These are phyloP conservation scores for Macrophomina tecta DNA, from an alignment of 2,329 filamentous ascomycete species.

Conservation along the genomic window DNA sequence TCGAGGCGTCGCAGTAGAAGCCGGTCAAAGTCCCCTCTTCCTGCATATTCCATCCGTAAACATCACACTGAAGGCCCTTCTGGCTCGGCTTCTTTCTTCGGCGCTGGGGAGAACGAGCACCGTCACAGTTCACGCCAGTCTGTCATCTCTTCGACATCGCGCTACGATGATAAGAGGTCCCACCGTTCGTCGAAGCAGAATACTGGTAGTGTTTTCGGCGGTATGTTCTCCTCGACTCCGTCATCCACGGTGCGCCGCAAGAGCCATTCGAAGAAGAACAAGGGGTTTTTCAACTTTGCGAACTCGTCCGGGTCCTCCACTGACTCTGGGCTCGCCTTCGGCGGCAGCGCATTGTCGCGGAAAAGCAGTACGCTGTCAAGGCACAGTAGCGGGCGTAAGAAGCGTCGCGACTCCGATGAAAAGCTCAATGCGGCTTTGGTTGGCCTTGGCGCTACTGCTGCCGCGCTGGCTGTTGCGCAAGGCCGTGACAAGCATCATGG, in stretches of 20 bases:
- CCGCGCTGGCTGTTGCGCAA: conserved; percentile 54
- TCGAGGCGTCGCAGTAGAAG: conserved; percentile 38
- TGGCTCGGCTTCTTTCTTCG: conserved; percentile 27
- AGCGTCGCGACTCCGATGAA: conserved; percentile 51
- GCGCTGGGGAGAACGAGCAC: conserved; percentile 15
- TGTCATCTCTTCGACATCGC: conserved; percentile 7
- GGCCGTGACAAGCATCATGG: conserved; percentile 37
- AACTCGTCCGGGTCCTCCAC: conserved; percentile 55
- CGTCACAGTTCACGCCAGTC: conserved; percentile 16
- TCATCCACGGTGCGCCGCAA: conserved; percentile 36
- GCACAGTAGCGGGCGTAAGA: conserved; percentile 35
- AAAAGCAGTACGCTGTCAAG: conserved; percentile 32
- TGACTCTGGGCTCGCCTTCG: conserved; percentile 55
- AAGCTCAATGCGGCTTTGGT: conserved; percentile 54
- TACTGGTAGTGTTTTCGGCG: conserved; percentile 50
- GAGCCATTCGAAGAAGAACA: conserved; percentile 47
- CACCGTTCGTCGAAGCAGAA: conserved; percentile 32
- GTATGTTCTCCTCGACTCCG: conserved; percentile 64
- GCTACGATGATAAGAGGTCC: conserved; percentile 29
- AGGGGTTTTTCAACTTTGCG: conserved; percentile 57
- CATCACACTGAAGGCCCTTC: conserved; percentile 40
- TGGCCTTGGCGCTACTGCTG: conserved; percentile 55
- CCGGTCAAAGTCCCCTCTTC: conserved; percentile 43
- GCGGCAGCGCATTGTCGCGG: conserved; percentile 37
- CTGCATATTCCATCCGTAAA: conserved; percentile 38